phyloP scores from a whole-genome alignment of 768 basidiomycete species.

The Ramaria rubella region DNA sequence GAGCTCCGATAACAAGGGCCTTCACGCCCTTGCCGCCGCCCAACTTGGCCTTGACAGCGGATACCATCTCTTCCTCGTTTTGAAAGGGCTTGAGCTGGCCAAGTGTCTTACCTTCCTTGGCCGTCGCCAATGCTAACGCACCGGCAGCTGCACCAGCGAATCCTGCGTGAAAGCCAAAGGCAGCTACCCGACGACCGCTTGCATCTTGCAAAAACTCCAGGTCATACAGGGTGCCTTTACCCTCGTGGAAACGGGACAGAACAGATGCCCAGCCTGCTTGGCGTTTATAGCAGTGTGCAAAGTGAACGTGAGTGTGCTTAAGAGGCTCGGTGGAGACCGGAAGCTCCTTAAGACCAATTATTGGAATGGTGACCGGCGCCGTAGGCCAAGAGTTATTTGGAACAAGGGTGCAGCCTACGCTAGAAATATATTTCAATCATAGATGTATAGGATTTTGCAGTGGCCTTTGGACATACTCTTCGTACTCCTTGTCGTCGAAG shows the following conservation, averaged over 20 bases:
- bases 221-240: conserved; percentile 85
- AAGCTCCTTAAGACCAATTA: conserved; percentile 97
- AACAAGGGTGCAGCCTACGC: conserved; percentile 85
- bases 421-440: conserved; percentile 27
- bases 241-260: conserved; percentile 77
- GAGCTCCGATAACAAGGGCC: conserved; percentile 92
- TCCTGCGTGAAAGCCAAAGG: conserved; percentile 97
- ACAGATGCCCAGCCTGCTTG: conserved; percentile 90
- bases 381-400: conserved; percentile 83
- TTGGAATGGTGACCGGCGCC: conserved; percentile 67
- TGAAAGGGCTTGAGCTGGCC: conserved; percentile 72
- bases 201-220: conserved; percentile 90
- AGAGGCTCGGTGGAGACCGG: conserved; percentile 74
- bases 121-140: conserved; percentile 70
- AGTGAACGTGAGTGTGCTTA: conserved; percentile 93
- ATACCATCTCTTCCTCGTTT: conserved; percentile 82
- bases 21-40: conserved; percentile 62
- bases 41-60: conserved; percentile 57
- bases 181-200: conserved; percentile 84
- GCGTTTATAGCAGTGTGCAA: conserved; percentile 95
- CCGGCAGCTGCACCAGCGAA: conserved; percentile 93
- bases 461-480: conserved; percentile 54
- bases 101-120: conserved; percentile 51
- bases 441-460: neutral
- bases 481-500: conserved; percentile 89